These are phyloP conservation scores for Phaseolus coccineus DNA, from an alignment of 331 rosid species.

Conservation along the genomic window DNA sequence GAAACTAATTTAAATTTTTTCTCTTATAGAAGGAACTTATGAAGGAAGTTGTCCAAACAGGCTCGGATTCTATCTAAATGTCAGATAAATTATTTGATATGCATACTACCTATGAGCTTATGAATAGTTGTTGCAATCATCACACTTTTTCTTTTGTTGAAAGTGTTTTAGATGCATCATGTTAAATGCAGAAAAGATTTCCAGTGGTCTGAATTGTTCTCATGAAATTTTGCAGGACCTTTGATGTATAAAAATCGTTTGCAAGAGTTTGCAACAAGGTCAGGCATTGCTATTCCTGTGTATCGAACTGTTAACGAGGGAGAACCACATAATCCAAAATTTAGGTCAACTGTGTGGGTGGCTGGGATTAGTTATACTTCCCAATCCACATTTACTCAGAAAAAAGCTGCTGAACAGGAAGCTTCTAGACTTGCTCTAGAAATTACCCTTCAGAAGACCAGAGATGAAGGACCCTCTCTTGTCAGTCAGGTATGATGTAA, in stretches of 20 bases:
- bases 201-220: background rate
- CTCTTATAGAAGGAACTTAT: too few species aligned
- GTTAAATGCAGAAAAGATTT: background rate
- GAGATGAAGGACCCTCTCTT: slow-evolving; percentile 48
- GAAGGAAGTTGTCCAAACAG: too few species aligned
- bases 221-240: slow-evolving; percentile 34
- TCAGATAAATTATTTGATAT: background rate
- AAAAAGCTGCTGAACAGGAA: slow-evolving; percentile 67
- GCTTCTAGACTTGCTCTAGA: slow-evolving; percentile 60
- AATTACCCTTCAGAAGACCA: slow-evolving; percentile 21
- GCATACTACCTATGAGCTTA: background rate
- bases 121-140: background rate
- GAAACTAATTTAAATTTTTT: too few species aligned
- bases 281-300: slow-evolving; percentile 44
- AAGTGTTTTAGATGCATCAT: background rate
- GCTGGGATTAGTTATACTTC: slow-evolving; percentile 48
- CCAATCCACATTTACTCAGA: slow-evolving; percentile 38
- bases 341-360: slow-evolving; percentile 55
- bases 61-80: background rate
- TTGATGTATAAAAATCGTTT: slow-evolving; percentile 49
- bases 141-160: background rate
- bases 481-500: slow-evolving; percentile 46
- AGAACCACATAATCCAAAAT: slow-evolving; percentile 36
- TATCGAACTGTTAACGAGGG: slow-evolving; percentile 63
- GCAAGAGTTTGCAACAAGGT: slow-evolving; percentile 51